Evolutionary conservation across 805 yeast species (phyloP).

Genomic region (Lipomyces chichibuensis): DNA sequence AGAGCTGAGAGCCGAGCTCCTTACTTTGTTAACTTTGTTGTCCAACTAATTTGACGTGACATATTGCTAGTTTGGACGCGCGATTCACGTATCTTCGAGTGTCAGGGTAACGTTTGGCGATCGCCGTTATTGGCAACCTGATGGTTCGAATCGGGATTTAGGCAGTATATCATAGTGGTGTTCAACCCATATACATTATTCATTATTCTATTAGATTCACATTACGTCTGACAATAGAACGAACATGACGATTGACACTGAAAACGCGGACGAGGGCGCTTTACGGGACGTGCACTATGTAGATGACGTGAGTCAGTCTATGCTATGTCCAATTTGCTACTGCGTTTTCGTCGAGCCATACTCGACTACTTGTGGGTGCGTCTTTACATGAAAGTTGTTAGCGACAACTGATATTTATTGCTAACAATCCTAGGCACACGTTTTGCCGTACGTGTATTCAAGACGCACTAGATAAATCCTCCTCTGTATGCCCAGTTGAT

Average conservation of each 20-base stretch:
- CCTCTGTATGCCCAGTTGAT: neutral
- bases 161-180: too few species aligned
- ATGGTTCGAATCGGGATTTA: neutral
- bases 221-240: neutral
- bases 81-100: too few species aligned
- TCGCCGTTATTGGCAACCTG: neutral
- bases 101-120: neutral
- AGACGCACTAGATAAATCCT: neutral
- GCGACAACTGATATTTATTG: neutral
- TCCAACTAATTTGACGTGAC: neutral
- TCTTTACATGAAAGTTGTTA: neutral
- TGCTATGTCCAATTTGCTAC: neutral
- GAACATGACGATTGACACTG: neutral
- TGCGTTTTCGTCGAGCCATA: neutral
- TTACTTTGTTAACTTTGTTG: neutral
- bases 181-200: neutral
- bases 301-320: neutral
- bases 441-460: constrained; percentile 1
- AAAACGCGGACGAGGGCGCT: neutral
- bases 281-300: neutral
- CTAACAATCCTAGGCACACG: neutral
- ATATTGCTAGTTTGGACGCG: neutral
- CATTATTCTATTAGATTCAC: neutral
- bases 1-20: neutral
- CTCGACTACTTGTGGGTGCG: neutral